Evolutionary conservation across 345 rosid species (phyloP), one percentile per base, ranked within the genome.

Genomic region (Ceriops zippeliana): DNA sequence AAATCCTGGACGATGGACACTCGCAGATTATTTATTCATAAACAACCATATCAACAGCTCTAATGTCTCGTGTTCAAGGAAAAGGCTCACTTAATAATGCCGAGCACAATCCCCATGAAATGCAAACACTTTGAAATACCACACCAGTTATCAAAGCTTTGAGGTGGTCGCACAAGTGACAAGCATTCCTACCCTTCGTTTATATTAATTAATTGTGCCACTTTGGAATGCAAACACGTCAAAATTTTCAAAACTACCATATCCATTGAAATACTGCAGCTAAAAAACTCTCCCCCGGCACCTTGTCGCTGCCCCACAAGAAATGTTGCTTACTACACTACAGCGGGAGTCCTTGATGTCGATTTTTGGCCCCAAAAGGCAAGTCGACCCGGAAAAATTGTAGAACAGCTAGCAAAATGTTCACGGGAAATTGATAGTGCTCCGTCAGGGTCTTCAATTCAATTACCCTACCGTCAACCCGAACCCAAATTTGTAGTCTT

Each of bases 401-500:
- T 16, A 5, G 30, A 19, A 52, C 7, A 38, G 34, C 34, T 42
- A 24, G 67, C 67, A 65, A 47, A 13, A 52, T 21, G 58, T 22
- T 19, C n/a, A 5, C 20, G 0, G 20, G 0, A 7, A 65, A 10
- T 65, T 9, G 58, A 10, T 31, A 58, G 6, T 31, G 52, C 47
- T 11, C 13, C 24, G 22, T 53, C 66, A 30, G 52, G 30, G 20
- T 69, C 54, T 69, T 61, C 78, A 67, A 51, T 35, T 37, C 51
- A 20, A 59, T 84, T 79, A 89, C 27, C 98, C 98, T 0, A 91
- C 92, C 10, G 97, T 89, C 84, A 93, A 80, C 52, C 97, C 98
- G 24, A 91, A 89, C 7, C 98, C 98, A 35, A 93, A 93, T 70
- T 89, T 91, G 92, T 88, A 91, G 77, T 93, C 97, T 67, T 86